A percentile compares a stretch with the other conserved stretches of the same genome.
Conservation (phyloP, 1,284 basidiomycete species). For the Cutaneotrichosporon mucoides region DNA sequence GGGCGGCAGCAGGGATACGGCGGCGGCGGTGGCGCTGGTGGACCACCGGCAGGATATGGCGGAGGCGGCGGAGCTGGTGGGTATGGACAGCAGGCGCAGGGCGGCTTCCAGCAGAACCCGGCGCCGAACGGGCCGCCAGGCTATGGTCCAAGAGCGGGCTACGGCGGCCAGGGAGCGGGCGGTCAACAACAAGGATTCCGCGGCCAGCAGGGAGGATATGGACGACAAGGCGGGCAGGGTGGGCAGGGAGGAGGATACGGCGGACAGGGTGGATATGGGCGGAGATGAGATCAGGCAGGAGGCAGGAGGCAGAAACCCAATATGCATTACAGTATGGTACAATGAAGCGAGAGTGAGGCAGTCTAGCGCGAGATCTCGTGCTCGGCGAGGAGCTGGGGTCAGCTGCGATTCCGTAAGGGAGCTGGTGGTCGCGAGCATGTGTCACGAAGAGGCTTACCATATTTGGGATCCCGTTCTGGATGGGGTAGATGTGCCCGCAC, state of each 20-base stretch:
- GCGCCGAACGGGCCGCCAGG: neutral
- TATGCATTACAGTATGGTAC: constrained; percentile 18
- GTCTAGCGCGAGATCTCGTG: constrained; percentile 65
- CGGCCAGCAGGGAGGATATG: constrained; percentile 1
- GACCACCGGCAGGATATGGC: neutral
- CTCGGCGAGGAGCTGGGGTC: constrained; percentile 72
- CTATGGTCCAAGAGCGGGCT: neutral
- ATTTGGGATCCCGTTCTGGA: constrained; percentile 93
- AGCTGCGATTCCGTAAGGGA: neutral
- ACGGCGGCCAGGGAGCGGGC: neutral
- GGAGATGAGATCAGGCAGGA: neutral
- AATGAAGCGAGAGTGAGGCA: neutral
- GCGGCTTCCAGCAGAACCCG: neutral
- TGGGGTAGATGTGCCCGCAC: constrained; percentile 83
- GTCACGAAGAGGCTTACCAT: constrained; percentile 64
- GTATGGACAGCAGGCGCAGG: constrained; percentile 6
- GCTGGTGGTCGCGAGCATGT: neutral
- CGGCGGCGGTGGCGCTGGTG: neutral
- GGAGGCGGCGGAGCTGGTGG: constrained; percentile 4
- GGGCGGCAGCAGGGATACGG: neutral
- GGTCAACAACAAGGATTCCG: constrained; percentile 5
- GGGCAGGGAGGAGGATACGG: constrained; percentile 2
- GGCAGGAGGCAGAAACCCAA: neutral
- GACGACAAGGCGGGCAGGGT: constrained; percentile 1
- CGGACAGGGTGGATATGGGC: constrained; percentile 4